Conservation (phyloP, 2,329 filamentous ascomycete species). For the Rhynchosporium agropyri region DNA sequence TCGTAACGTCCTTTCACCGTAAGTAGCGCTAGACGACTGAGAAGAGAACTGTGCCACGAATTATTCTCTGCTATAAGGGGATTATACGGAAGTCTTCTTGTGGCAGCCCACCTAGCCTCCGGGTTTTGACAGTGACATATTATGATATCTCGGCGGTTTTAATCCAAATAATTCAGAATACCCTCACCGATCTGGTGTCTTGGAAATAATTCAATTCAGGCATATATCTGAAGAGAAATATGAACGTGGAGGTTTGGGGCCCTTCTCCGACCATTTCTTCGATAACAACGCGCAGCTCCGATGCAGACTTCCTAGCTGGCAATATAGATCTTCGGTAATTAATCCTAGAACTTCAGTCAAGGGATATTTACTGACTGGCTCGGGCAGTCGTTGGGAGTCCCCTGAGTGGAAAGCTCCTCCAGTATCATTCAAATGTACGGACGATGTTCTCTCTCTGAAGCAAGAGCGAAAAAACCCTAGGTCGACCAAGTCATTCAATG, state of each 20-base stretch:
- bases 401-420: conserved; percentile 13
- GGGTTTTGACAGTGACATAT: background rate
- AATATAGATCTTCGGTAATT: conserved; percentile 15
- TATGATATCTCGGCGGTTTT: conserved; percentile 1
- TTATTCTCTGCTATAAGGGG: too few species aligned
- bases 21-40: background rate
- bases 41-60: background rate
- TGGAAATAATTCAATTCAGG: background rate
- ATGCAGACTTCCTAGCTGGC: background rate
- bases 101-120: too few species aligned
- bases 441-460: conserved; percentile 16
- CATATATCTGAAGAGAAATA: background rate
- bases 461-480: conserved; percentile 13
- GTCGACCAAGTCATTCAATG: conserved; percentile 8
- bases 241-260: background rate
- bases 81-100: too few species aligned
- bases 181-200: too few species aligned
- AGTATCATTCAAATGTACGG: conserved; percentile 20
- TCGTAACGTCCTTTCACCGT: background rate
- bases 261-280: background rate
- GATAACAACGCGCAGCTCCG: background rate
- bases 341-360: too few species aligned
- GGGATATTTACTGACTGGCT: background rate
- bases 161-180: too few species aligned
- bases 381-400: conserved; percentile 21